phyloP scores from a whole-genome alignment of 306 rosid species.

The Cyclanthera cordifolia region DNA sequence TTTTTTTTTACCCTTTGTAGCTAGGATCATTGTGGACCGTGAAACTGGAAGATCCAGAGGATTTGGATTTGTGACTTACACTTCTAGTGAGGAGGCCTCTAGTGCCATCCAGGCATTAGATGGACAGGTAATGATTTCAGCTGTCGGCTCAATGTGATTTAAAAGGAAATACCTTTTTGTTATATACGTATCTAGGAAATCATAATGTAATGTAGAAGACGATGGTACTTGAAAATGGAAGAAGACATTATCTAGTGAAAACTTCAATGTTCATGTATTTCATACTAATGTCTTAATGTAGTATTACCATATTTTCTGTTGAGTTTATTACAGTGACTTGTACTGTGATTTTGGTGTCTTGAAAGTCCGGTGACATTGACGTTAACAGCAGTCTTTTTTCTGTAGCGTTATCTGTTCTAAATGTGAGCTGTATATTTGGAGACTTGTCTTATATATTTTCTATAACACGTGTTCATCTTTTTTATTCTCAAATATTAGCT shows the following conservation, averaged over 20 bases:
- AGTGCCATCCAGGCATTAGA: slow-evolving; percentile 87
- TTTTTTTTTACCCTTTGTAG: slow-evolving; percentile 25
- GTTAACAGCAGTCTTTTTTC: background rate
- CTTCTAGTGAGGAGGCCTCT: slow-evolving; percentile 70
- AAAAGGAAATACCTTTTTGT: background rate
- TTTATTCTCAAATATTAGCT: background rate
- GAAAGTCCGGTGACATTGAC: background rate
- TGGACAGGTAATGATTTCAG: slow-evolving; percentile 52
- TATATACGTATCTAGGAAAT: background rate
- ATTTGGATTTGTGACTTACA: slow-evolving; percentile 68
- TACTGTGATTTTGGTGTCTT: background rate
- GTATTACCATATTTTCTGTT: background rate
- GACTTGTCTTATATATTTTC: background rate
- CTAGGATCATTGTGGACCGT: slow-evolving; percentile 68
- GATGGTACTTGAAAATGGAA: background rate
- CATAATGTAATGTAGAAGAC: background rate
- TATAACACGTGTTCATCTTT: background rate
- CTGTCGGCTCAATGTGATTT: background rate
- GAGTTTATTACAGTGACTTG: background rate
- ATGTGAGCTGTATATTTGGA: background rate
- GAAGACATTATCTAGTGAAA: background rate
- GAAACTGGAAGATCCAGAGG: slow-evolving; percentile 84
- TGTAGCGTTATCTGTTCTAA: background rate
- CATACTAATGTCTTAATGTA: background rate
- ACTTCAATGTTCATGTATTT: background rate